A percentile compares a stretch with the other conserved stretches of the same genome.
Evolutionary conservation across 768 basidiomycete genomes (phyloP).

Genomic region (Rhodotorula paludigena): DNA sequence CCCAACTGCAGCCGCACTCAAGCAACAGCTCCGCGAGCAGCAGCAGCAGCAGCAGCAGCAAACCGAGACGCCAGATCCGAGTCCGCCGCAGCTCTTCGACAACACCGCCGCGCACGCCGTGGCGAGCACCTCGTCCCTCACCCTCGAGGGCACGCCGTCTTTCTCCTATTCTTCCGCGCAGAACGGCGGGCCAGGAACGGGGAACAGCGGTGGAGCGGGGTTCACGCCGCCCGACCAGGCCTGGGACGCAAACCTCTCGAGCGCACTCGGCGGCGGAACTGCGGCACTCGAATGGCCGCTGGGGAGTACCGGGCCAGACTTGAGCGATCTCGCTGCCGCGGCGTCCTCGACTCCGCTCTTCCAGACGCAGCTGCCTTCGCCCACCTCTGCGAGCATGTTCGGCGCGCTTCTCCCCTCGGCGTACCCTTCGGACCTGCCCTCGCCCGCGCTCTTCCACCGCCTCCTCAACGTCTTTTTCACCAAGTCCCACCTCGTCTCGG

Average conservation of each 20-base stretch:
- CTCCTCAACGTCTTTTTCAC: constrained; percentile 37
- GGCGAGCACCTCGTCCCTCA: neutral
- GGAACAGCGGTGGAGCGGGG: too few relatives aligned
- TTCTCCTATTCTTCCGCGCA: too few relatives aligned
- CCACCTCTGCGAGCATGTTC: too few relatives aligned
- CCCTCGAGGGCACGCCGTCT: too few relatives aligned
- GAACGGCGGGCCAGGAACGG: too few relatives aligned
- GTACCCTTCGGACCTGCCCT: constrained; percentile 4
- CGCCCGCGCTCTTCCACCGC: neutral
- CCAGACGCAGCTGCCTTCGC: neutral
- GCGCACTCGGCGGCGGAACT: too few relatives aligned
- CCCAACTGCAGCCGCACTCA: neutral
- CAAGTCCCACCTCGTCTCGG: constrained; percentile 22
- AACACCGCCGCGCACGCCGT: neutral
- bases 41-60: neutral
- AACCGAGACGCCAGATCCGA: neutral
- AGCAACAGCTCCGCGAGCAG: neutral
- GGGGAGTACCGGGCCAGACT: neutral
- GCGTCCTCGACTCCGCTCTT: neutral
- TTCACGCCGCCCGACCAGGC: too few relatives aligned
- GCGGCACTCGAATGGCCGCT: too few relatives aligned
- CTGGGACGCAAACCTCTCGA: too few relatives aligned
- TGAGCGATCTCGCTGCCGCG: constrained; percentile 6
- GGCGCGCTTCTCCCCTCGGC: neutral
- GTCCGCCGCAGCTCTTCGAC: neutral